A percentile compares a stretch with the other conserved stretches of the same genome.
Evolutionary conservation across 2,329 filamentous ascomycete genomes (phyloP).

Genomic region (Raffaelea ambrosiae): DNA sequence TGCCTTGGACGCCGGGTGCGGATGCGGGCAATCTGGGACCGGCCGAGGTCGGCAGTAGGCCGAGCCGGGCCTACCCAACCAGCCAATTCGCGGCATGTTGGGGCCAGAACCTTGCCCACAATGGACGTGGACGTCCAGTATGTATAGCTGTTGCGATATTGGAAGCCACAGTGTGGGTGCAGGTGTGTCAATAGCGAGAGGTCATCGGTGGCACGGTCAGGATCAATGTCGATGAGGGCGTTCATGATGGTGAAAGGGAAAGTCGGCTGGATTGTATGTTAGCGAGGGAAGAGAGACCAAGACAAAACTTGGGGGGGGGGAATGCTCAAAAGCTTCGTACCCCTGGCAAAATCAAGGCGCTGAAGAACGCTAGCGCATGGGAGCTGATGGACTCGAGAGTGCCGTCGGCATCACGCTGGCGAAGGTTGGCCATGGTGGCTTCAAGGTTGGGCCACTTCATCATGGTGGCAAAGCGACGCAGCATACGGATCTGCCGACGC

Average conservation of each 20-base stretch:
- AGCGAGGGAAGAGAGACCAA: neutral
- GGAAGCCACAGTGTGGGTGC: conserved; percentile 62
- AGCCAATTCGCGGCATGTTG: conserved; percentile 60
- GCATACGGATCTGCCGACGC: conserved; percentile 58
- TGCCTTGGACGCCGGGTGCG: conserved; percentile 51
- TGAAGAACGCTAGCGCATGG: conserved; percentile 70
- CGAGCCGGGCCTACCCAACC: conserved; percentile 69
- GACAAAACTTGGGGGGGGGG: neutral
- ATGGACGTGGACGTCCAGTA: conserved; percentile 69
- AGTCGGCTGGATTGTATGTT: conserved; percentile 32
- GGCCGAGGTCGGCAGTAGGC: conserved; percentile 56
- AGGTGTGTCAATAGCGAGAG: conserved; percentile 61
- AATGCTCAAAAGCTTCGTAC: conserved; percentile 28
- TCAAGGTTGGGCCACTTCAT: conserved; percentile 72
- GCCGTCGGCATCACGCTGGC: conserved; percentile 49
- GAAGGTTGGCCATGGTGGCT: conserved; percentile 54
- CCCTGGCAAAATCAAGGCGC: conserved; percentile 63
- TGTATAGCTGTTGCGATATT: conserved; percentile 65
- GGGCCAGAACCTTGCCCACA: conserved; percentile 66
- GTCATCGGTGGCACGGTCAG: conserved; percentile 55
- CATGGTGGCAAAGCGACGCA: conserved; percentile 59
- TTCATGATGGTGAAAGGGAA: conserved; percentile 74
- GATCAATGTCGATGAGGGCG: conserved; percentile 65
- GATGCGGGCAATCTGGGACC: conserved; percentile 62
- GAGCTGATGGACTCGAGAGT: conserved; percentile 54